A percentile compares a stretch with the other conserved stretches of the same genome.
Evolutionary conservation across 2,329 filamentous ascomycete species (phyloP).

Genomic region (Fusarium keratoplasticum): DNA sequence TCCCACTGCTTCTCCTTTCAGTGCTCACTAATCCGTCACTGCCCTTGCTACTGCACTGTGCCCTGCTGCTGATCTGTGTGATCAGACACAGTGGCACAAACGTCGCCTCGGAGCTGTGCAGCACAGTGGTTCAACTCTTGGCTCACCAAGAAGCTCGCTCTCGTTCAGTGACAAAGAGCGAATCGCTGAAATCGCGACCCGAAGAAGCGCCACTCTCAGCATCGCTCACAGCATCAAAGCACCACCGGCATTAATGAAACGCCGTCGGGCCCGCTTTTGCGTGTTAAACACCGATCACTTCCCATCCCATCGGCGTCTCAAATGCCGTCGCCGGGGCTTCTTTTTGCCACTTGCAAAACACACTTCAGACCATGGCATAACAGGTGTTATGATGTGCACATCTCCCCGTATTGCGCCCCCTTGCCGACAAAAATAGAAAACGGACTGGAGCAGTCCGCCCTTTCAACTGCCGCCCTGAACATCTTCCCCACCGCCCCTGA

Average conservation of each 20-base stretch:
- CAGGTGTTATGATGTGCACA: constrained; percentile 1
- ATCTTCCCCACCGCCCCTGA: constrained; percentile 41
- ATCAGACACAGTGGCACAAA: constrained; percentile 25
- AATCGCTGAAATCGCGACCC: constrained; percentile 10
- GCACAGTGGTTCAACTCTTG: constrained; percentile 15
- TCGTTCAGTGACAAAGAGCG: constrained; percentile 7
- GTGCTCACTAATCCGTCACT: background rate
- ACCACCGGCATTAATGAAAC: constrained; percentile 22
- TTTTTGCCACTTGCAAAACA: constrained; percentile 31
- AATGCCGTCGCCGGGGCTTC: constrained; percentile 10
- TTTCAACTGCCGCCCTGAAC: constrained; percentile 36
- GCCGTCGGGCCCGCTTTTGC: constrained; percentile 12
- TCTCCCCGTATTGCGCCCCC: constrained; percentile 12
- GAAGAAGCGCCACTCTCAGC: background rate
- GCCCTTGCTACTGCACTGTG: constrained; percentile 15
- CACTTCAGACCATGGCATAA: background rate
- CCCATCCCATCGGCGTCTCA: constrained; percentile 3
- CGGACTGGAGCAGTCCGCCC: constrained; percentile 2
- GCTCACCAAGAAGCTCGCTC: constrained; percentile 27
- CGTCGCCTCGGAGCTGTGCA: constrained; percentile 27
- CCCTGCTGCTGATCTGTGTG: constrained; percentile 15
- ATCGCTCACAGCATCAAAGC: background rate
- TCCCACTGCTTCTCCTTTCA: background rate
- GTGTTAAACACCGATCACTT: constrained; percentile 9
- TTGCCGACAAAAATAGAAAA: constrained; percentile 38